Conservation (phyloP, 352 stramenopile species). For the Globisporangium acanthophoron region DNA sequence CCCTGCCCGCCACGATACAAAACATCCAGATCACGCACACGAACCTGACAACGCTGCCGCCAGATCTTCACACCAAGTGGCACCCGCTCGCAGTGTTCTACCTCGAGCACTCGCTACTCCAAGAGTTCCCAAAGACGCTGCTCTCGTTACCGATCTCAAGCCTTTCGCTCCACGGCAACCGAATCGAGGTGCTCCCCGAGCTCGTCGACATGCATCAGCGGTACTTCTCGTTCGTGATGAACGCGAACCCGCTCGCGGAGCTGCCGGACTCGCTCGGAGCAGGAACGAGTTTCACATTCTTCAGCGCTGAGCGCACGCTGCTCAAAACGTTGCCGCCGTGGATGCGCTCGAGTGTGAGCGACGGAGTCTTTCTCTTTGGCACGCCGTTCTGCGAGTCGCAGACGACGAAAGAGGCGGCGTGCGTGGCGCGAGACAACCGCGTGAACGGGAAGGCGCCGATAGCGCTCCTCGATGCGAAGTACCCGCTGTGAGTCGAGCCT, state of each 20-base stretch:
- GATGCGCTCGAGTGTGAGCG: not conserved
- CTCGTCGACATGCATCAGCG: slow-evolving; percentile 7
- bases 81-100: slow-evolving; percentile 1
- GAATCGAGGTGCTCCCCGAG: slow-evolving; percentile 2
- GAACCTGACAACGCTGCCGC: slow-evolving; percentile 10
- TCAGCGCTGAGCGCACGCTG: slow-evolving; percentile 3
- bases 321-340: not conserved
- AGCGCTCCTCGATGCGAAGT: not conserved
- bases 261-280: not conserved
- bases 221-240: slow-evolving; percentile 4
- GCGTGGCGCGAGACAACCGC: not conserved
- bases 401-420: not conserved
- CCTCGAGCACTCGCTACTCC: slow-evolving; percentile 6
- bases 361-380: not conserved
- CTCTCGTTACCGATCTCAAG: not conserved
- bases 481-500: not conserved
- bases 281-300: not conserved
- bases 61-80: slow-evolving; percentile 5
- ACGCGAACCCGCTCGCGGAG: not conserved
- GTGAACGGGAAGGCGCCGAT: not conserved
- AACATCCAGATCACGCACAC: slow-evolving; percentile 7
- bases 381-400: slow-evolving; percentile 3
- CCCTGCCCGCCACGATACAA: not conserved
- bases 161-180: slow-evolving; percentile 8
- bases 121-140: slow-evolving; percentile 2